Conservation (phyloP, 2,329 filamentous ascomycete genomes). For the Penicillium sp. region DNA sequence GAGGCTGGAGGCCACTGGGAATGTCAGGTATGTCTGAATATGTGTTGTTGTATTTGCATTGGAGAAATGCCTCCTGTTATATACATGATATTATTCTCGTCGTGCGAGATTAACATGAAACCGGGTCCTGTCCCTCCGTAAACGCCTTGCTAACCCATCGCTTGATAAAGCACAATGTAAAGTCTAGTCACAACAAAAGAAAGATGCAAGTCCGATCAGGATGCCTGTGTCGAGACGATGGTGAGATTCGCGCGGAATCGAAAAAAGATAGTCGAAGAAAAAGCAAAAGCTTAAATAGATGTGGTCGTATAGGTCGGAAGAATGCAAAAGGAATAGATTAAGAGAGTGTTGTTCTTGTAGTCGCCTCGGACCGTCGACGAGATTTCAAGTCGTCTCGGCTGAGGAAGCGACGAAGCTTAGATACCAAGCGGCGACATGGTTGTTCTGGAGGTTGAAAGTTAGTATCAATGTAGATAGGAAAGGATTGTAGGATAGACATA, state of each 20-base stretch:
- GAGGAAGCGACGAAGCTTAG: conserved; percentile 33
- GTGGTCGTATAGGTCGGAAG: neutral
- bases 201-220: conserved; percentile 1
- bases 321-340: neutral
- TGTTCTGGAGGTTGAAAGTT: conserved; percentile 22
- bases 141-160: conserved; percentile 8
- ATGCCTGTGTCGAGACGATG: neutral
- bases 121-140: neutral
- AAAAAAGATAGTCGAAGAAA: neutral
- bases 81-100: neutral
- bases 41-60: neutral
- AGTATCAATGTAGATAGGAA: conserved; percentile 10
- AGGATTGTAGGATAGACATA: conserved; percentile 14
- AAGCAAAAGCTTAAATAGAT: conserved; percentile 2
- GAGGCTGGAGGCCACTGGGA: neutral
- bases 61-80: neutral
- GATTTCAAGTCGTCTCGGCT: conserved; percentile 32
- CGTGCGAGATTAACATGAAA: neutral
- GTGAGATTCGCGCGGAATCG: neutral
- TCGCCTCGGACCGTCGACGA: conserved; percentile 21
- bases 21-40: neutral
- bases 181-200: neutral
- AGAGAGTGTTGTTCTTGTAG: conserved; percentile 6
- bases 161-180: neutral
- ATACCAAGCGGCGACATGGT: conserved; percentile 30